Conservation (phyloP, 495 filamentous ascomycete genomes). For the Penicillium paxilli region DNA sequence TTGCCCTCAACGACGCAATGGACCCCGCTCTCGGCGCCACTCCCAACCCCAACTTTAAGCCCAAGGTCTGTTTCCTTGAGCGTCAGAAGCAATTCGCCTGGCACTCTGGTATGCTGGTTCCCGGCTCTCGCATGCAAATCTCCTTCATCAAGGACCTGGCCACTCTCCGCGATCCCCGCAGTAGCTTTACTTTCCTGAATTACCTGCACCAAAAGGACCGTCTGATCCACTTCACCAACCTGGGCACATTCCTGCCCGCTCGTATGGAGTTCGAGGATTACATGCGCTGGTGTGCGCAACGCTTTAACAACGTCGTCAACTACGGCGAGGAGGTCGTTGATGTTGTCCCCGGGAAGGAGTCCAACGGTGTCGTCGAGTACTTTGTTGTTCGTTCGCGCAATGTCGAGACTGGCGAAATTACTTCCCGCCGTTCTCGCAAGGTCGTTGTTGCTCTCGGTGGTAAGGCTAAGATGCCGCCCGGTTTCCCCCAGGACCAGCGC, state of each 20-base stretch:
- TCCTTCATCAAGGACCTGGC: slow-evolving; percentile 97
- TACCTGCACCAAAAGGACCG: slow-evolving; percentile 79
- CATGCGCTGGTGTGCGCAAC: slow-evolving; percentile 84
- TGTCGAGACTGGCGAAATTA: slow-evolving; percentile 48
- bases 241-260: slow-evolving; percentile 83
- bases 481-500: slow-evolving; percentile 61
- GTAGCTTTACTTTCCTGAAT: slow-evolving; percentile 93
- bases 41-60: slow-evolving; percentile 34
- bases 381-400: slow-evolving; percentile 60
- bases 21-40: slow-evolving; percentile 35
- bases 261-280: slow-evolving; percentile 94
- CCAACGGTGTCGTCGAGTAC: slow-evolving; percentile 41
- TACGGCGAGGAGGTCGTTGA: slow-evolving; percentile 78
- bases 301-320: slow-evolving; percentile 74
- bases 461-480: slow-evolving; percentile 70
- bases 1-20: slow-evolving; percentile 78
- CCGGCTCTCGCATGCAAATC: slow-evolving; percentile 94
- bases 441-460: slow-evolving; percentile 88
- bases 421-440: slow-evolving; percentile 64
- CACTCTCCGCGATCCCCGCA: slow-evolving; percentile 81
- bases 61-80: slow-evolving; percentile 82
- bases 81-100: slow-evolving; percentile 81
- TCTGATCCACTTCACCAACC: slow-evolving; percentile 84
- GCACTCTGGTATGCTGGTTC: slow-evolving; percentile 94
- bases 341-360: slow-evolving; percentile 40